Evolutionary conservation across 2,329 filamentous ascomycete species (phyloP), one percentile per base, ranked within the genome.

Genomic region (Xylaria sp.): DNA sequence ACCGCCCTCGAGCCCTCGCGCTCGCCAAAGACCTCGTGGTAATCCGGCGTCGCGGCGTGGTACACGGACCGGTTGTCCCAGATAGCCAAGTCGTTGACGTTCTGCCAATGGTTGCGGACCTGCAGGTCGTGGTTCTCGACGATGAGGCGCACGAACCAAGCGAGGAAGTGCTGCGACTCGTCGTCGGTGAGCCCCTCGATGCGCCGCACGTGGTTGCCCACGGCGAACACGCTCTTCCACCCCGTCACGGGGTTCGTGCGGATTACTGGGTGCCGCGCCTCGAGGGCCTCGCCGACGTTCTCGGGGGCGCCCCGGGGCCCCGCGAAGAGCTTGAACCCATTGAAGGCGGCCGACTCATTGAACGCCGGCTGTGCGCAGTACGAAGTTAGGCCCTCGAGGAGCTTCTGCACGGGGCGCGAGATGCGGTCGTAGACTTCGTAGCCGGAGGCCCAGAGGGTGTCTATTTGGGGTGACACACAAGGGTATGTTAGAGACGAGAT

Each of bases 201-300:
- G 25, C 60, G 40, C 62, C 67, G 17, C 11, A 72, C 68, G 69
- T 74, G 70, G 60, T 66, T 65, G 59, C 72, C 70, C 2, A 72
- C 71, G 25, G 71, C 71, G 66, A 72, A 74, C 19, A 73, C 76
- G 60, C 78, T 82, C 75, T 87, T 87, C 86, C 86, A 88, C 0
- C 86, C 86, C 0, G 86, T 88, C 0, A 88, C 85, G 0, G 87
- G 86, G 66, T 89, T 88, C 1, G 86, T 88, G 15, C 86, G 80
- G 5, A 88, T 78, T 0, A 87, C 79, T 0, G 85, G 85, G 66
- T 88, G 85, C 0, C 80, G 74, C 0, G 85, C 80, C 19, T 74
- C 75, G 15, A 88, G 72, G 1, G 81, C 76, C 2, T 70, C 71
- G 7, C 86, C 86, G 2, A 83, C 73, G 69, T 88, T 88, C 66